These are phyloP conservation scores for Syncephalastrum racemosum DNA, from an alignment of 371 early-diverging fungal genomes.

Conservation along the genomic window DNA sequence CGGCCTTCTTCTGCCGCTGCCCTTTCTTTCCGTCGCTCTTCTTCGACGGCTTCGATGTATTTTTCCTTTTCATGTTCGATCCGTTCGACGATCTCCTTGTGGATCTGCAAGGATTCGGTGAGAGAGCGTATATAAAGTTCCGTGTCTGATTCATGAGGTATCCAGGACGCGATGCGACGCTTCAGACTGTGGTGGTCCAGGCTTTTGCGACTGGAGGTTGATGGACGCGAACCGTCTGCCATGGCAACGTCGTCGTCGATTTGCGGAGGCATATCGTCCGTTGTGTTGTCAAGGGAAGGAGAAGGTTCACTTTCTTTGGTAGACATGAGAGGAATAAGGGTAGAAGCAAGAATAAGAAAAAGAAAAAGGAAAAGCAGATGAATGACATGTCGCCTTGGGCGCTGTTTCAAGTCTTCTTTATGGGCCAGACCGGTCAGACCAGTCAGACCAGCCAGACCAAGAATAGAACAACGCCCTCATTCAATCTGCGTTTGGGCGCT, in stretches of 20 bases:
- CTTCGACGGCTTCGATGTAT: conserved; percentile 20
- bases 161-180: conserved; percentile 12
- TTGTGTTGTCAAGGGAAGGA: not conserved
- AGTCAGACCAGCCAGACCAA: not conserved
- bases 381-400: not conserved
- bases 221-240: not conserved
- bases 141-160: conserved; percentile 23
- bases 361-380: conserved; percentile 1
- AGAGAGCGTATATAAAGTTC: conserved; percentile 41
- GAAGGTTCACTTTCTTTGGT: not conserved
- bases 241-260: not conserved
- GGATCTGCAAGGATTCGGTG: conserved; percentile 37
- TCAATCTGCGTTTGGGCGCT: not conserved
- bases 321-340: conserved; percentile 2
- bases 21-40: conserved; percentile 12
- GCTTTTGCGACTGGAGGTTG: not conserved
- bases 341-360: conserved; percentile 1
- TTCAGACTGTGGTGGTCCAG: not conserved
- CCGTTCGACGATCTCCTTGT: conserved; percentile 41
- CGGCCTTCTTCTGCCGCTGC: conserved; percentile 12
- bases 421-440: not conserved
- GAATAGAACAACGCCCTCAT: not conserved
- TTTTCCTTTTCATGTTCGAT: conserved; percentile 36
- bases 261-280: not conserved
- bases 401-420: not conserved